Percentiles rank a stretch among this genome's conserved stretches.
Conservation (phyloP, 331 rosid genomes). For the Dryas integrifolia region DNA sequence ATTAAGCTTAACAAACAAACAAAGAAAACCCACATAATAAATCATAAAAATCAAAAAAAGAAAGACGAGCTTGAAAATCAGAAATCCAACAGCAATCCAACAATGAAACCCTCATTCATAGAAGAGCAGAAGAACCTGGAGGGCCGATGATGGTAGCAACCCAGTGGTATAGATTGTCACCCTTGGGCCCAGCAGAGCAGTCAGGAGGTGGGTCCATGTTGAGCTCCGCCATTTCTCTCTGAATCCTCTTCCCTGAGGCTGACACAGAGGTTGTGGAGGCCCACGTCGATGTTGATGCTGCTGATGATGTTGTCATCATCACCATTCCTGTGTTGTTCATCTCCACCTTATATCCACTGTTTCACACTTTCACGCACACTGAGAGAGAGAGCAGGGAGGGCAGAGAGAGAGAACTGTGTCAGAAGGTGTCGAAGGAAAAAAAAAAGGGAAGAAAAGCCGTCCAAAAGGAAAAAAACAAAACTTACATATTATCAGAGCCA, state of each 20-base stretch:
- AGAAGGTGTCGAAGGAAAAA: not conserved
- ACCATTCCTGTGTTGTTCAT: slow-evolving; percentile 15
- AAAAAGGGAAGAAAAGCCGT: too few relatives aligned
- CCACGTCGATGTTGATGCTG: slow-evolving; percentile 52
- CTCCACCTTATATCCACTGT: not conserved
- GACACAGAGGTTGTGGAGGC: slow-evolving; percentile 68
- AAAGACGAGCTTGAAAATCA: not conserved
- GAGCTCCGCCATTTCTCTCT: slow-evolving; percentile 79
- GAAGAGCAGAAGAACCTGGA: slow-evolving; percentile 37
- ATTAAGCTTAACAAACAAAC: not conserved
- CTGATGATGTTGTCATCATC: slow-evolving; percentile 33
- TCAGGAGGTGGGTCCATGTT: slow-evolving; percentile 70
- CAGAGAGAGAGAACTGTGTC: not conserved
- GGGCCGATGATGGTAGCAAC: slow-evolving; percentile 82
- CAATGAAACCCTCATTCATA: not conserved
- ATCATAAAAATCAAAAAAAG: not conserved
- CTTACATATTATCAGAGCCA: slow-evolving; percentile 40
- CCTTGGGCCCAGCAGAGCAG: slow-evolving; percentile 93
- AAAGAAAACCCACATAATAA: not conserved
- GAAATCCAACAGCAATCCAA: too few relatives aligned
- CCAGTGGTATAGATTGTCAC: slow-evolving; percentile 94
- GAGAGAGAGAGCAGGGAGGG: not conserved
- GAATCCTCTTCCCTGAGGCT: slow-evolving; percentile 83
- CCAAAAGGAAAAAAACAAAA: not conserved
- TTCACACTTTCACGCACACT: too few relatives aligned